Evolutionary conservation across 495 filamentous ascomycete species (phyloP), one percentile per base, ranked within the genome.

Genomic region (Xylaria nigripes): DNA sequence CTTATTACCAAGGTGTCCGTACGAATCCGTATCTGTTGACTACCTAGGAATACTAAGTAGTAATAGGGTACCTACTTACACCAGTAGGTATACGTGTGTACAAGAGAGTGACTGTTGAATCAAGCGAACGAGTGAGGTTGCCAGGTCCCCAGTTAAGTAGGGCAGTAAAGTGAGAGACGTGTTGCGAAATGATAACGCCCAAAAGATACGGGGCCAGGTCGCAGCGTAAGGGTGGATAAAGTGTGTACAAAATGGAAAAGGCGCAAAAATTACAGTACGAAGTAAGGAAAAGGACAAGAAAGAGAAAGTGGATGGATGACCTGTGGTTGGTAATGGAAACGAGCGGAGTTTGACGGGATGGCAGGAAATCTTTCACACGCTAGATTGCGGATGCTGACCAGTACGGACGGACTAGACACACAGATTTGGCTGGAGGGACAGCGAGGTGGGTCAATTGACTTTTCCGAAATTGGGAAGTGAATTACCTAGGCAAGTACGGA

Each of bases 391-490:
- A 16, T 4, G 36, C 5, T 2, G 36, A 40, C 27, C 27, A 29
- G 27, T 29, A 29, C 4, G n/a, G n/a, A n/a, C n/a, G n/a, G n/a
- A n/a, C n/a, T n/a, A 29, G 4, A 29, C 27, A 29, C 27, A 4
- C 9, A 9, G 27, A 29, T 9, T 18, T 5, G n/a, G n/a, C 36
- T 40, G 21, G 45, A 30, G 53, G 24, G 32, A 46, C 34, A 10
- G 44, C 42, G 27, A 54, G 51, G 38, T 42, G 51, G 29, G 42
- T 25, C 32, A 36, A 47, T 49, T 36, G 46, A 50, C 53, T 45
- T 44, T 29, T 9, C 48, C 53, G 22, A 45, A 55, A 18, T 36
- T 49, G 53, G 52, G 45, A 55, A 49, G 53, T 50, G 53, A 46
- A 27, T 21, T 24, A 15, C 42, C n/a, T 8, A 19, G 8, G 27